phyloP scores from a whole-genome alignment of 2,329 filamentous ascomycete genomes.

The Cytospora chrysosperma region DNA sequence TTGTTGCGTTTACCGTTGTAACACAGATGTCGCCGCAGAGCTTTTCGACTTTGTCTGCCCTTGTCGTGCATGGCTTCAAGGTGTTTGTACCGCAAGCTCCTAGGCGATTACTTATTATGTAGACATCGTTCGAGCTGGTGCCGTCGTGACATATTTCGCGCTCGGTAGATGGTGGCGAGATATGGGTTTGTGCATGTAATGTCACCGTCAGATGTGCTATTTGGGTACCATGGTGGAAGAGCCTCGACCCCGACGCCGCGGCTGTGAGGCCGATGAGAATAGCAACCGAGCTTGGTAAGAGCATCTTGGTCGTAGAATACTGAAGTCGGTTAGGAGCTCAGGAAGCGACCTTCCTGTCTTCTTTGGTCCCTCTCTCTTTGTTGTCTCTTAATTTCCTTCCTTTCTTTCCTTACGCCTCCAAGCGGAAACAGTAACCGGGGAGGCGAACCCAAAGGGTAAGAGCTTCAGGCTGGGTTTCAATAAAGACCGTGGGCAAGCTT shows the following conservation, averaged over 20 bases:
- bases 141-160: not conserved
- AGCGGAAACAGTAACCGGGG: too few species aligned
- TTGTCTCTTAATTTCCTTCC: too few species aligned
- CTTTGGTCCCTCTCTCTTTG: too few species aligned
- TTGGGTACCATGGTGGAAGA: not conserved
- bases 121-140: not conserved
- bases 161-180: not conserved
- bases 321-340: too few species aligned
- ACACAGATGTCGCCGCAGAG: constrained; percentile 3
- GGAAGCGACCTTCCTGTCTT: too few species aligned
- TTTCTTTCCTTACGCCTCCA: too few species aligned
- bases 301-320: not conserved
- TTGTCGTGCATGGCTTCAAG: not conserved
- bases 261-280: not conserved
- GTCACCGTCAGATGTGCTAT: not conserved
- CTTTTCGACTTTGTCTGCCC: not conserved
- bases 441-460: too few species aligned
- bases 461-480: too few species aligned
- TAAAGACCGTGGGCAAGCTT: too few species aligned
- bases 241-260: not conserved
- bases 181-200: not conserved
- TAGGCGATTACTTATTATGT: not conserved
- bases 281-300: too few species aligned
- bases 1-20: not conserved
- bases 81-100: not conserved